Evolutionary conservation across 2,329 filamentous ascomycete genomes (phyloP), one percentile per base, ranked within the genome.

Genomic region (Tolypocladium album): DNA sequence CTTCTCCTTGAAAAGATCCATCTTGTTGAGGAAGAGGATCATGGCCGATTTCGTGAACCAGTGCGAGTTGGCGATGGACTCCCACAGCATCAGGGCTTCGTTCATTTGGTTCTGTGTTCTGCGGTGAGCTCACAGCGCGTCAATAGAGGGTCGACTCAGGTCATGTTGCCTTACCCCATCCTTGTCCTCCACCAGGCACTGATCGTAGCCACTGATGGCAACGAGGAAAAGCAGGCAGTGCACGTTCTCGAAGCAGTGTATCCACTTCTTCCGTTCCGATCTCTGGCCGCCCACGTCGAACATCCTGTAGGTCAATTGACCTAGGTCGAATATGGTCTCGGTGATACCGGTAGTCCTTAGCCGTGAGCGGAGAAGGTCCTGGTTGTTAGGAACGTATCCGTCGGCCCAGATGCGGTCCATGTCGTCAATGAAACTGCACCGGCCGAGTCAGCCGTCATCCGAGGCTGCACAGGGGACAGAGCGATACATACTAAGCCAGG

Each of bases 241-340:
- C 70, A 97, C 92, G 69, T 97, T 96, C 80, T 97, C 92, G 76
- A 97, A 97, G 79, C 92, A 96, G 80, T 97, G 92, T 68, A 97
- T 97, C 92, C 92, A 97, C 85, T 97, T 97, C 88, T 97, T 97
- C 73, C 92, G 88, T 78, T 97, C 92, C 9, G 91, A 96, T 74
- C 92, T 86, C 77, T 96, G 92, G 65, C 92, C 93, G 82, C 92
- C 92, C 53, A 97, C 92, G 70, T 97, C 92, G 77, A 96, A 96
- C 92, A 97, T 96, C 66, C 92, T 87, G 79, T 96, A 97, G 61
- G 92, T 96, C 65, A 97, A 80, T 70, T 96, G 90, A 66, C 91
- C 92, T 66, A 96, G 96, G 73, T 94, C 93, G 78, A 97, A 96
- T 40, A 89, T 93, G 27, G 92, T 97, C 79, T 96, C 92, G 43